A percentile compares a stretch with the other conserved stretches of the same genome.
Conservation (phyloP, 2,329 filamentous ascomycete species). For the Aspergillus caelatus region DNA sequence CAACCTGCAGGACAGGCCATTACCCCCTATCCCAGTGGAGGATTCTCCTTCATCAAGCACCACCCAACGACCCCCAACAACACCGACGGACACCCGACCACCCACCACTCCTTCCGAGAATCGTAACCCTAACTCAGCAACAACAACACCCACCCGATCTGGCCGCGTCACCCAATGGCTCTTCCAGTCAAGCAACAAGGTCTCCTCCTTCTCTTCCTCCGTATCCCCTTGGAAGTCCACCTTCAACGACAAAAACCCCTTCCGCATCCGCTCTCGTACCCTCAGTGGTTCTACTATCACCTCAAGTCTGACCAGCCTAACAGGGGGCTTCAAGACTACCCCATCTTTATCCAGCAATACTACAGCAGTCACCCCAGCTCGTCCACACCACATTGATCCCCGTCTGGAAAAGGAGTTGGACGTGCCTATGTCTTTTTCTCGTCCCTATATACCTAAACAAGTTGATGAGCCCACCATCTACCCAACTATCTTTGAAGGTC, state of each 20-base stretch:
- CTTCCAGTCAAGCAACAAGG: slow-evolving; percentile 24
- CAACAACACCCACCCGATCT: slow-evolving; percentile 24
- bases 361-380: neutral
- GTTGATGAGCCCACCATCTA: slow-evolving; percentile 10
- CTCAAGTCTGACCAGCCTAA: slow-evolving; percentile 31
- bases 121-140: slow-evolving; percentile 14
- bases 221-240: slow-evolving; percentile 18
- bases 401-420: slow-evolving; percentile 1
- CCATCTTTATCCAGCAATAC: neutral
- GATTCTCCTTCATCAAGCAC: slow-evolving; percentile 12
- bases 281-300: slow-evolving; percentile 40
- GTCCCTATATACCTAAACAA: neutral
- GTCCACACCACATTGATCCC: neutral
- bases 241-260: slow-evolving; percentile 25
- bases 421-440: neutral
- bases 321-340: slow-evolving; percentile 6
- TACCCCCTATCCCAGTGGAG: slow-evolving; percentile 24
- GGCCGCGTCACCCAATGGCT: slow-evolving; percentile 37
- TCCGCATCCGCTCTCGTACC: slow-evolving; percentile 34
- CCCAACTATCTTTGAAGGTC: slow-evolving; percentile 31
- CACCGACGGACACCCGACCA: slow-evolving; percentile 13
- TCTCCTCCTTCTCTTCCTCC: slow-evolving; percentile 7
- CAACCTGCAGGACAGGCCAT: slow-evolving; percentile 26
- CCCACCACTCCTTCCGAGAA: slow-evolving; percentile 10
- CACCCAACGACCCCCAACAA: slow-evolving; percentile 13